Evolutionary conservation across 352 stramenopile species (phyloP).

Genomic region (Phytophthora crassamura): DNA sequence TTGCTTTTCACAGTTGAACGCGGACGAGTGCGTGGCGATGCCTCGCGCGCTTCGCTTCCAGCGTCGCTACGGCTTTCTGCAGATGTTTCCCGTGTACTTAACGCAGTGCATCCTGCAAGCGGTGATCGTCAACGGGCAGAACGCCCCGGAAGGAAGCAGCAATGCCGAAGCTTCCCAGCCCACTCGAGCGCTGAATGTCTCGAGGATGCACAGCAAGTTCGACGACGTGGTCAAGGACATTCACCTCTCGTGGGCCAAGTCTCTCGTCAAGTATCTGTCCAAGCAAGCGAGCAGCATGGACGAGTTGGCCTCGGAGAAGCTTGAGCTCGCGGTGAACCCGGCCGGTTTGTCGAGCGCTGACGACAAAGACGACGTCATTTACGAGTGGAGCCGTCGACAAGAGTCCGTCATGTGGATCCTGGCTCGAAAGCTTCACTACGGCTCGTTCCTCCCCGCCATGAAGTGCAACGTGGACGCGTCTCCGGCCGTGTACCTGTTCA

Average conservation of each 20-base stretch:
- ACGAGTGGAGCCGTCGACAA: constrained; percentile 40
- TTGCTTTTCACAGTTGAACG: constrained; percentile 43
- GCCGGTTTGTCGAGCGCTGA: constrained; percentile 22
- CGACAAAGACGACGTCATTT: constrained; percentile 36
- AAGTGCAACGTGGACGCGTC: constrained; percentile 34
- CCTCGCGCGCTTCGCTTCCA: constrained; percentile 49
- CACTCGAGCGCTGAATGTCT: constrained; percentile 16
- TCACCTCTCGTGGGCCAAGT: constrained; percentile 42
- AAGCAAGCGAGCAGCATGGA: constrained; percentile 17
- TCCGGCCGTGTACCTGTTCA: constrained; percentile 59
- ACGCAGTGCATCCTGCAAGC: constrained; percentile 66
- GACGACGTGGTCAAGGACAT: constrained; percentile 37
- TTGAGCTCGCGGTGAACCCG: constrained; percentile 36
- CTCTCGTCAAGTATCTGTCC: constrained; percentile 23
- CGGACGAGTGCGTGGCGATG: constrained; percentile 54
- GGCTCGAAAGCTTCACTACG: constrained; percentile 27
- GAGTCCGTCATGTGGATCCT: constrained; percentile 37
- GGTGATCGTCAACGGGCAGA: constrained; percentile 42
- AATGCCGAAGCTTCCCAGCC: constrained; percentile 3
- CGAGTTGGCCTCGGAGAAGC: constrained; percentile 11
- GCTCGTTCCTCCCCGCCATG: constrained; percentile 29
- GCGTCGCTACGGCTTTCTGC: constrained; percentile 40
- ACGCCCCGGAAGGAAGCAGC: constrained; percentile 3
- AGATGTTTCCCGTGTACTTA: constrained; percentile 48
- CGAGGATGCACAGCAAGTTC: constrained; percentile 30